Evolutionary conservation across 306 rosid genomes (phyloP), one percentile per base, ranked within the genome.

Genomic region (Prunus armeniaca): DNA sequence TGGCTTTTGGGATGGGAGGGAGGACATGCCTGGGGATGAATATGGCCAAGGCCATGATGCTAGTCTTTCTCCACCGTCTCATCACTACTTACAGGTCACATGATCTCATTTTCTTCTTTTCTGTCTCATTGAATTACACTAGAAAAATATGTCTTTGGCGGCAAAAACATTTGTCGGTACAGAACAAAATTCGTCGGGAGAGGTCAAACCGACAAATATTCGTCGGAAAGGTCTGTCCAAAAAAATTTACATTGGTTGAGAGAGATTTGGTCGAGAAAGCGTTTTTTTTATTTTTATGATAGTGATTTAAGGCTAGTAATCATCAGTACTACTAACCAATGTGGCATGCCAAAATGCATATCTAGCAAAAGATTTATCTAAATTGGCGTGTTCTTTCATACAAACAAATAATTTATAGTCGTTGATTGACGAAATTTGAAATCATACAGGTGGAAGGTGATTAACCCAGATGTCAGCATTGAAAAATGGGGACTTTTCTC

Each of bases 1-100:
- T 92, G 73, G 97, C 96, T 12, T 92, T 95, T 88, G 98, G 98
- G 19, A 82, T 90, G 89, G 98, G 97, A 83, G 91, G 91, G 75
- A 95, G 97, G 84, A 84, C 87, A 15, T 95, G 98, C 66, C 88
- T 92, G 0, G 98, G 98, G 77, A 89, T 85, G 88, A 88, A 86
- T 87, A 82, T 90, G 91, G 97, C 97, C 63, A 87, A 88, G 78
- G 86, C 91, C 73, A 90, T 95, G 98, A 90, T 90, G 93, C 78
- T 90, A 11, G 92, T 95, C 77, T 90, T 95, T 78, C 93, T 95
- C 67, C 90, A 92, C 78, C 97, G 97, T 73, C 85, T 95, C 75
- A 71, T 81, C 66, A 89, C 90, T 74, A 79, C 84, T 62, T 90
- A 80, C 90, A 84, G 90, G 98, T 90, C 75, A 71, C 17, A 8